Evolutionary conservation across 2,329 filamentous ascomycete species (phyloP), one percentile per base, ranked within the genome.

Genomic region (Xylaria sp.): DNA sequence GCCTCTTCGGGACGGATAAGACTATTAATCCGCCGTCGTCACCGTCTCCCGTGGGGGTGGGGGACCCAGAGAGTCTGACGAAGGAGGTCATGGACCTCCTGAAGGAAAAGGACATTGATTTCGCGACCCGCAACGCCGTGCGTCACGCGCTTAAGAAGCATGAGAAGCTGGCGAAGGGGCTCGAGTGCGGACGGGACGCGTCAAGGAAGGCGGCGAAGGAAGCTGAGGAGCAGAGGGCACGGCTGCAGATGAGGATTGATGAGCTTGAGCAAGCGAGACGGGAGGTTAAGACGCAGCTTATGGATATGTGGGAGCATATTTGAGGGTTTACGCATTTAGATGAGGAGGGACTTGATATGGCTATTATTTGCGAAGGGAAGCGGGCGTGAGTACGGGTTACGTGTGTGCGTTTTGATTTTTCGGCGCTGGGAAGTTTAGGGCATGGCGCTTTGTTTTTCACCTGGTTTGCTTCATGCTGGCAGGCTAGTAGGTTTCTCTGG

Each of bases 111-210:
- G 74, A 79, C 9, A 71, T 89, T 18, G 79, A 82, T 25, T 75
- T 78, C 1, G 68, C 75, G 0, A 80, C 82, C 0, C 78, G 82
- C 4, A 67, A 73, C 1, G 79, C 76, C 25, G 77, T 91, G 1
- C 78, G 79, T 0, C 68, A 72, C 28, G 73, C 87, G 8, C 81
- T 93, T 39, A 82, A 85, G 44, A 86, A 81, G 54, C 85, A 92
- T 72, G 86, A 88, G 18, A 80, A 89, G 61, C 85, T 84, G 61
- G 84, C 85, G 0, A 87, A 86, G 74, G 92, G 92, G 0, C 83
- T 92, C 23, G 83, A 84, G 48, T 86, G 86, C 70, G 91, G 91
- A 0, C 83, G 92, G 2, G 91, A 95, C 69, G 86, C 91, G 7
- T 85, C 87, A 3, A 82, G 92, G n/a, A 78, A 87, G 9, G 87